Conservation (phyloP, 441 rosid genomes). For the Croton laevigatus region DNA sequence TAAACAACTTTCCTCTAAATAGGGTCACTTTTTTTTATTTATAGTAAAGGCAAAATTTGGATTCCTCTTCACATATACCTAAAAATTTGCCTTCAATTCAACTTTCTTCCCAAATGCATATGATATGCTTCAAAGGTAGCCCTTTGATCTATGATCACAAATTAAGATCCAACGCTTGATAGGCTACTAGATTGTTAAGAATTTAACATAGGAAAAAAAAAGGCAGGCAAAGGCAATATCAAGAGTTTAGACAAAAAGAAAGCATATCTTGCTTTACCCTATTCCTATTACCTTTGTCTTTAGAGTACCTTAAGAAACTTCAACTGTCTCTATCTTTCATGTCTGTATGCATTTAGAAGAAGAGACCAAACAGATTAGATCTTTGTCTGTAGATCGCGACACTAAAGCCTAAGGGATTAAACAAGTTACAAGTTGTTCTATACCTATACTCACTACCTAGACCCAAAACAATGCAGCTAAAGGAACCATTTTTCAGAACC, state of each 20-base stretch:
- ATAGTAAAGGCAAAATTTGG: conserved; percentile 25
- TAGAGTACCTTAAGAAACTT: conserved; percentile 14
- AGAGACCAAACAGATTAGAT: conserved; percentile 10
- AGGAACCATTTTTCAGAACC: conserved; percentile 57
- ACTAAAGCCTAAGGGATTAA: conserved; percentile 5
- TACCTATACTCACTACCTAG: neutral
- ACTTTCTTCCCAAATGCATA: neutral
- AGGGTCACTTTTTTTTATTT: conserved; percentile 14
- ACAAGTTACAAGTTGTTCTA: neutral
- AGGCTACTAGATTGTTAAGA: conserved; percentile 13
- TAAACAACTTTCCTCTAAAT: conserved; percentile 19
- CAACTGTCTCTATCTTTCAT: conserved; percentile 28
- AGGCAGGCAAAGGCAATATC: conserved; percentile 12
- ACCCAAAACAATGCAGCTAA: conserved; percentile 44
- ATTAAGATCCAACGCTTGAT: conserved; percentile 33
- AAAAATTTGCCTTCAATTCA: neutral
- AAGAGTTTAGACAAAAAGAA: conserved; percentile 12
- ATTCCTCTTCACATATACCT: conserved; percentile 17
- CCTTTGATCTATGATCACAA: conserved; percentile 21
- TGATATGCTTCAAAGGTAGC: conserved; percentile 9
- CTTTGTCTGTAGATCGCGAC: conserved; percentile 20
- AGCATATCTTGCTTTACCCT: conserved; percentile 18
- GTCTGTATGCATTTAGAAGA: conserved; percentile 19
- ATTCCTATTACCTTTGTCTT: conserved; percentile 27
- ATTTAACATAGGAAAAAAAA: conserved; percentile 12